Base-by-base conservation (phyloP, 2,329 filamentous ascomycete genomes). In the Epichloe gansuensis region DNA sequence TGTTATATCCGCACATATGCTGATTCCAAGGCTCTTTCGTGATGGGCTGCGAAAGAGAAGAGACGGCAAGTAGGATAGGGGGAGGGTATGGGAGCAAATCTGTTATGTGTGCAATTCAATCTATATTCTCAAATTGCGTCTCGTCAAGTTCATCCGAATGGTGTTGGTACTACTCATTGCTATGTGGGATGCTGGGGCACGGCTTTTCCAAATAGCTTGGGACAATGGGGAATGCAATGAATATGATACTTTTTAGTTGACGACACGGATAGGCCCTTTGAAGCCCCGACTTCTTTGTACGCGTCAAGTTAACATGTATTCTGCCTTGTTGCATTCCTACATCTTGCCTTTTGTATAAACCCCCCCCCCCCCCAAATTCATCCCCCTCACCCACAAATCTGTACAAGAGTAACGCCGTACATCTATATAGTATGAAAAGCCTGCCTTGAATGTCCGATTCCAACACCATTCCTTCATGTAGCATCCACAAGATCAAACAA, bases 361-460 rank as follows among this genome's bases (percentile, higher is more conserved):
- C 11, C 2, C 11, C n/a, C 17, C n/a, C 2, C 17, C 40, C 17
- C 17, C 17, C 17, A 47, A 31, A 38, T 38, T 8, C 31, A 31
- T 31, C 31, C 31, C 27, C 31, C 31, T 31, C 3, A 31, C 0
- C 31, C 0, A 31, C 31, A 2, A 40, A 15, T 3, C 17, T 35
- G 35, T 39, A n/a, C 49, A 61, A 52, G 36, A 49, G 11, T n/a
- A 59, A 58, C 51, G 51, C 48, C 51, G 34, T 50, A 46, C 31
- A 39, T 47, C 42, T 41, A 41, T 42, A 31, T 27, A 40, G 13
- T 47, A 38, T 46, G 15, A 39, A 46, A 17, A 44, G 13, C 15
- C 42, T 51, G 43, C 23, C 43, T 12, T 35, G 12, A 35, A 34
- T 47, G 36, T 15, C 27, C 17, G n/a, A 27, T 23, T 34, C 17